Evolutionary conservation across 73 alveolate species (phyloP).

Genomic region (Loxodes magnus): DNA sequence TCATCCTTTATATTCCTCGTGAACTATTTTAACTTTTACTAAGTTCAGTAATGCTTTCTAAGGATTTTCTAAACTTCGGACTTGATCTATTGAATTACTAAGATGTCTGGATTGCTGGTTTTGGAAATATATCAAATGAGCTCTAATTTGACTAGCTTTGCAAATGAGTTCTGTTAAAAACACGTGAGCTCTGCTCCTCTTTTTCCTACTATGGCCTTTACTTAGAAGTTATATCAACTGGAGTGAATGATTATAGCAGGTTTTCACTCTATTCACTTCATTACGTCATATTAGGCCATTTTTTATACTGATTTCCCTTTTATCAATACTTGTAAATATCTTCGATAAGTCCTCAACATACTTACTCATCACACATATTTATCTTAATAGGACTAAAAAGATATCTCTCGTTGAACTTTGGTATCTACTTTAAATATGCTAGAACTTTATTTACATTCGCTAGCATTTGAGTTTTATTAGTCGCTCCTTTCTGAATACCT

Average conservation of each 20-base stretch:
- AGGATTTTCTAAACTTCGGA: too few species aligned
- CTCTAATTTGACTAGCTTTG: too few species aligned
- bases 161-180: neutral
- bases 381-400: slow-evolving; percentile 30
- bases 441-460: slow-evolving; percentile 33
- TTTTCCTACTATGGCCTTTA: neutral
- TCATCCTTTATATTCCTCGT: neutral
- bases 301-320: slow-evolving; percentile 13
- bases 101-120: too few species aligned
- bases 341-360: slow-evolving; percentile 54
- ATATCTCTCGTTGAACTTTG: slow-evolving; percentile 37
- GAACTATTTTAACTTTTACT: neutral
- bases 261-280: neutral
- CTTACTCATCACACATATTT: slow-evolving; percentile 43
- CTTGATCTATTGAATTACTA: too few species aligned
- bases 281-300: slow-evolving; percentile 9
- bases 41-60: neutral
- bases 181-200: neutral
- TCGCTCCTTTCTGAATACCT: slow-evolving; percentile 51
- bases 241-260: neutral
- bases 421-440: slow-evolving; percentile 29
- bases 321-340: slow-evolving; percentile 46
- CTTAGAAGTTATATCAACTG: neutral
- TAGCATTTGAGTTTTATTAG: slow-evolving; percentile 20
- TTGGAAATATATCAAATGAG: too few species aligned